Evolutionary conservation across 2,329 filamentous ascomycete species (phyloP).

Genomic region (Aureobasidium uvarum): DNA sequence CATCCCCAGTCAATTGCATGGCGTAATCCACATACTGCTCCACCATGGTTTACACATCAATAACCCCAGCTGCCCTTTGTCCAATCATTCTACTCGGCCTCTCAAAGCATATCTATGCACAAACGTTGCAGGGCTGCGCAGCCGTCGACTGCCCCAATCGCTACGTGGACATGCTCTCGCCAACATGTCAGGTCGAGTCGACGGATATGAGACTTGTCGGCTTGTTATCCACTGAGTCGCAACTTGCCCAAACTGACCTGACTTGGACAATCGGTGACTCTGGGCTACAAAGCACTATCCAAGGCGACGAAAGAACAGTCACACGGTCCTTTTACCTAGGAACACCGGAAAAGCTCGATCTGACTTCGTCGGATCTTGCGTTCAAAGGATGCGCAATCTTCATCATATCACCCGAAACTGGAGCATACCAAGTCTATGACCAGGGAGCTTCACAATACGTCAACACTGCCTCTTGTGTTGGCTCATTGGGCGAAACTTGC

Average conservation of each 20-base stretch:
- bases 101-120: not conserved
- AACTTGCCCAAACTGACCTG: not conserved
- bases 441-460: not conserved
- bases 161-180: not conserved
- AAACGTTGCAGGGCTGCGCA: not conserved
- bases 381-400: not conserved
- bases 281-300: not conserved
- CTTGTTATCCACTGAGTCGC: not conserved
- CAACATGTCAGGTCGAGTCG: not conserved
- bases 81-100: not conserved
- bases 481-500: not conserved
- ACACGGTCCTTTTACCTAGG: not conserved
- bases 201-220: slow-evolving; percentile 1
- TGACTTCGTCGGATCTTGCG: not conserved
- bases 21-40: not conserved
- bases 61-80: not conserved
- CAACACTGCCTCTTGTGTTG: not conserved
- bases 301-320: not conserved
- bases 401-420: not conserved
- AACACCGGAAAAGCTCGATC: not conserved
- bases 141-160: not conserved
- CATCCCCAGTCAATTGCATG: no score
- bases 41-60: not conserved
- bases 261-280: not conserved
- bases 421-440: not conserved